Base-by-base conservation (phyloP, 352 stramenopile species). In the Thalassiosira exigua region DNA sequence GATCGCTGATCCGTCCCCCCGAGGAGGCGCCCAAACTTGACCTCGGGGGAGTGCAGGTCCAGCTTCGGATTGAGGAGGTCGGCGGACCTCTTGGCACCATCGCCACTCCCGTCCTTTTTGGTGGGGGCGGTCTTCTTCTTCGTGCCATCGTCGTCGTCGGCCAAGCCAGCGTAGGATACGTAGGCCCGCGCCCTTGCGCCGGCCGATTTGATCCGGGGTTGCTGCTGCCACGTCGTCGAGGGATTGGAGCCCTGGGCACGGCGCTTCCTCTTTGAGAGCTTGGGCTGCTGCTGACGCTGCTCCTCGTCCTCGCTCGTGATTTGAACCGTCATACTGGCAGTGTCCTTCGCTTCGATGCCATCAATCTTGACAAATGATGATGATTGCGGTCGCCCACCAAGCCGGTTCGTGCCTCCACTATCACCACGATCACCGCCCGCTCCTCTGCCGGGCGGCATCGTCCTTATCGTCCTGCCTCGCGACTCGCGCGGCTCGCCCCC, bases 141-240 rank as follows among this genome's bases (percentile, higher is more conserved):
- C 12, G 53, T 66, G 27, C 65, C 61, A 4, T 33, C 22, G 19
- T 29, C 5, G n/a, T 78, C 60, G 26, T 75, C 70, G 66, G 36
- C 50, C 0, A 92, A 66, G 24, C 86, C 89, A 24, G 86, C 83
- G 26, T 89, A 84, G 52, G 73, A 66, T 26, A 93, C 69, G 65
- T 94, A 91, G 4, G 81, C 74, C 36, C 83, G 81, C 3, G 78
- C 78, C 39, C 88, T 62, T 22, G 81, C 73, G 3, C 73, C 72
- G 27, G 82, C 68, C 4, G 80, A 88, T 62, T 90, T 85, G 57
- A 92, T 91, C 32, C 89, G 89, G 9, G 88, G 88, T 50, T 91
- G 82, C 65, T 92, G 86, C 29, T 88, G 83, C 88, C 88, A 93
- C 60, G 76, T 88, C 56, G 83, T 90, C 29, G 88, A 87, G 19